phyloP scores from a whole-genome alignment of 805 yeast genomes.

The Komagataella phaffii region DNA sequence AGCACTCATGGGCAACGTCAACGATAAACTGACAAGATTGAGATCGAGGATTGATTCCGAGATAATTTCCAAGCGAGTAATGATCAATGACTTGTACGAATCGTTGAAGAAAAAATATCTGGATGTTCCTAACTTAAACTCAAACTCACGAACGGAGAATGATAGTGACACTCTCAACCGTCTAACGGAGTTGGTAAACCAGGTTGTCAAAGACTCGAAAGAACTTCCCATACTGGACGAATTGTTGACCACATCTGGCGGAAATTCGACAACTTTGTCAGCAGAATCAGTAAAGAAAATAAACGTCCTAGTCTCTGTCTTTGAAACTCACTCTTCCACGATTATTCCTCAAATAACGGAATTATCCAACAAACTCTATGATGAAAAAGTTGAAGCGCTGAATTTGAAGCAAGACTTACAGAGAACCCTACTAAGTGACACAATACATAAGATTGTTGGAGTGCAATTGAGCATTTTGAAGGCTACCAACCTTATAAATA shows the following conservation, averaged over 20 bases:
- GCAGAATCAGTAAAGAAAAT: slow-evolving; percentile 12
- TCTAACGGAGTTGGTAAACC: slow-evolving; percentile 11
- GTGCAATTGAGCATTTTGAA: slow-evolving; percentile 24
- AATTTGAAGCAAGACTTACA: slow-evolving; percentile 18
- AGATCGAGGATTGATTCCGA: slow-evolving; percentile 22
- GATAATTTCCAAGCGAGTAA: slow-evolving; percentile 19
- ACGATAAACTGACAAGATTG: slow-evolving; percentile 14
- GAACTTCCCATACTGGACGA: slow-evolving; percentile 16
- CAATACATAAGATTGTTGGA: slow-evolving; percentile 20
- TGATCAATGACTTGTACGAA: slow-evolving; percentile 28
- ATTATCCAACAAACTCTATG: slow-evolving; percentile 20
- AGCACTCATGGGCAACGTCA: slow-evolving; percentile 7
- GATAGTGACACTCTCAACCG: slow-evolving; percentile 9
- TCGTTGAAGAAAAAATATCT: neutral
- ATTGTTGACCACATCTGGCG: slow-evolving; percentile 15
- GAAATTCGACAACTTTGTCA: slow-evolving; percentile 14
- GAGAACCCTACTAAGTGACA: slow-evolving; percentile 16
- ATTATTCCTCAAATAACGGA: slow-evolving; percentile 19
- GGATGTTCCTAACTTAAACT: neutral
- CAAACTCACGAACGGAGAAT: slow-evolving; percentile 1
- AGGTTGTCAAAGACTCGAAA: slow-evolving; percentile 10
- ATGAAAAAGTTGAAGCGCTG: slow-evolving; percentile 22
- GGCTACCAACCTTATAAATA: slow-evolving; percentile 15
- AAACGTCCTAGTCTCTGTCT: slow-evolving; percentile 8
- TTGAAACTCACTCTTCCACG: slow-evolving; percentile 8